These are phyloP conservation scores for Raffaelea albimanens DNA, from an alignment of 2,329 filamentous ascomycete genomes.

Conservation along the genomic window DNA sequence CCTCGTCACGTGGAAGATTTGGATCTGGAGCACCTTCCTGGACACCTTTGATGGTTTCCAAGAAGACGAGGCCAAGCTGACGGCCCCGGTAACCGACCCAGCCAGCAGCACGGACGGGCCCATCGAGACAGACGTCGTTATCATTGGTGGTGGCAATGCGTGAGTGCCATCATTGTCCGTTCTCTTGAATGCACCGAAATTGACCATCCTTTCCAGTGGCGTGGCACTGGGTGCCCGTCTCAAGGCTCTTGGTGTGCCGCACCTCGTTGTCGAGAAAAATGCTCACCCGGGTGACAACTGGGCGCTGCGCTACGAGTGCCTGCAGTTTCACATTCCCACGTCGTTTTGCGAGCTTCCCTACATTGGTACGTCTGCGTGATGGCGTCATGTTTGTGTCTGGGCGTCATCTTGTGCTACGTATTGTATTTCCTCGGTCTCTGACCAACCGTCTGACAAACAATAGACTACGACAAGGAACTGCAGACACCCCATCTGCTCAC, in stretches of 20 bases:
- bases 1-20: conserved; percentile 8
- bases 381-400: too few species aligned
- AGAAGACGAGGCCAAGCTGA: conserved; percentile 1
- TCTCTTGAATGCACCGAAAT: neutral
- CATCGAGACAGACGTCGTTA: conserved; percentile 3
- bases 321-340: conserved; percentile 1
- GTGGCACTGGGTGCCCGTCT: conserved; percentile 1
- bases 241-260: neutral
- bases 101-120: neutral
- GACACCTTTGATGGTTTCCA: neutral
- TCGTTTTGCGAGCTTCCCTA: conserved; percentile 4
- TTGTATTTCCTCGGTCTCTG: too few species aligned
- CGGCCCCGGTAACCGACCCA: neutral
- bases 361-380: neutral
- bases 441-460: neutral
- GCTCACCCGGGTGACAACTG: conserved; percentile 2
- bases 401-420: too few species aligned
- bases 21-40: conserved; percentile 3
- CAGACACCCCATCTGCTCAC: conserved; percentile 2
- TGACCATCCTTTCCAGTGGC: neutral
- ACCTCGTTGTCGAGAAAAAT: conserved; percentile 3
- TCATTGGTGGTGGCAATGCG: conserved; percentile 6
- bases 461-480: conserved; percentile 4
- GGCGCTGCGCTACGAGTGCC: conserved; percentile 3
- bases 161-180: neutral